Base-by-base conservation (phyloP, 768 basidiomycete species). In the Punctularia strigosozonata region DNA sequence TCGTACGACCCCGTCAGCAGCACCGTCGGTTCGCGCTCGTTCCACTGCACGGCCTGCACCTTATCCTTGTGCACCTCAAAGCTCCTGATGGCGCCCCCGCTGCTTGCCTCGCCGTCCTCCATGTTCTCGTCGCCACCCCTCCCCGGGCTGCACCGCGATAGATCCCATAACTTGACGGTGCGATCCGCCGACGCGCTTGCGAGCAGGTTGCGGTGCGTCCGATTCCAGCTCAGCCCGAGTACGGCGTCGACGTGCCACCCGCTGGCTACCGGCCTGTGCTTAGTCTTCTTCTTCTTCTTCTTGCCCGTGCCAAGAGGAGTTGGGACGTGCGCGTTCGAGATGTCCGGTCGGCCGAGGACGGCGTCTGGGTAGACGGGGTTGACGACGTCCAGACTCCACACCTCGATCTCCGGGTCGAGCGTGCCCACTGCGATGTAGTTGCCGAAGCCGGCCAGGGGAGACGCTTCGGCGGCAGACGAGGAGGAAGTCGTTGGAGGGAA, bases 81-180 rank as follows among this genome's bases (percentile, higher is more conserved):
- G 48, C 82, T 90, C 42, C 88, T 71, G 50, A 97, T 73, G 18
- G 92, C 92, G 13, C 71, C 75, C 43, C 50, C 52, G 0, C 48
- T 53, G 60, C 56, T 56, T 5, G 55, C 58, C n/a, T 63, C 63
- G 4, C 52, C 52, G 48, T 66, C 52, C 64, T 75, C 64, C 8
- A 61, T 68, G 28, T 64, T 69, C 46, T 12, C 12, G 8, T 10
- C 10, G 8, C 10, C 10, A 8, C 59, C 61, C n/a, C n/a, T n/a
- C 10, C 65, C 66, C 4, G 77, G 73, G 38, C 77, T 71, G n/a
- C n/a, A n/a, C 12, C 87, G 70, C 26, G 71, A 80, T 39, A 99
- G 67, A 63, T 99, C 95, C 95, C 94, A 99, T 20, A 99, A 62
- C 60, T 99, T 99, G 45, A 99, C 89, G 0, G 94, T 98, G 38